Evolutionary conservation across 1,284 basidiomycete genomes (phyloP).

Genomic region (Puccinia horiana): DNA sequence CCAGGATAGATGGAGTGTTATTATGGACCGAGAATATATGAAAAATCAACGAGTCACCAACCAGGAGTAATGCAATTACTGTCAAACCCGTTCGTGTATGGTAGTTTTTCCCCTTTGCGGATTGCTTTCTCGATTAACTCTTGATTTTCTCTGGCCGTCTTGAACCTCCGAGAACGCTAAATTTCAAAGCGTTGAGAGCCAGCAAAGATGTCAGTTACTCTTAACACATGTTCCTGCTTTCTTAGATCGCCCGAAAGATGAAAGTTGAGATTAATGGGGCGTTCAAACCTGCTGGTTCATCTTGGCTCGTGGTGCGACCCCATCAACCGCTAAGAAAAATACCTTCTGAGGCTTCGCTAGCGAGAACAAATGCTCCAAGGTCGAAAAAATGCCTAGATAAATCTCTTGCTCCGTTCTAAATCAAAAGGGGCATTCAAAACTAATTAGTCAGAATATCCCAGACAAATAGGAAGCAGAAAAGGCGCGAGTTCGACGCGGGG

Average conservation of each 20-base stretch:
- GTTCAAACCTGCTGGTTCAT: constrained; percentile 85
- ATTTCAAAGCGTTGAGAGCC: not conserved
- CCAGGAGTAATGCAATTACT: constrained; percentile 99
- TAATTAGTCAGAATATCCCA: not conserved
- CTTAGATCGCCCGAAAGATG: not conserved
- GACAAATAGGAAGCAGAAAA: not conserved
- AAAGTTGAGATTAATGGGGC: not conserved
- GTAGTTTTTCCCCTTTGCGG: constrained; percentile 83
- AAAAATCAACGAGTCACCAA: constrained; percentile 59
- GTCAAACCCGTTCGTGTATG: constrained; percentile 92
- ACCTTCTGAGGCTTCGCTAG: constrained; percentile 94
- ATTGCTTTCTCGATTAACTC: constrained; percentile 83
- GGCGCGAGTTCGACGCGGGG: too few relatives aligned
- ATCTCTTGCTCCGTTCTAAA: constrained; percentile 83
- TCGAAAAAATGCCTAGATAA: constrained; percentile 92
- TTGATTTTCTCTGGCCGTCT: constrained; percentile 88
- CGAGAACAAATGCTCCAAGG: constrained; percentile 93
- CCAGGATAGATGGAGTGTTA: not conserved
- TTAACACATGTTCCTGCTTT: not conserved
- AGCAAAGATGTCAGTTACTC: not conserved
- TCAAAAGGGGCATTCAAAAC: not conserved
- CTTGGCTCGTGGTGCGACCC: constrained; percentile 96
- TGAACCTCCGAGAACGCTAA: constrained; percentile 78
- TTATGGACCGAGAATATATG: constrained; percentile 7
- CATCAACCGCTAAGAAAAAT: constrained; percentile 79